Conservation (phyloP, 345 rosid species). For the Pistacia integerrima region DNA sequence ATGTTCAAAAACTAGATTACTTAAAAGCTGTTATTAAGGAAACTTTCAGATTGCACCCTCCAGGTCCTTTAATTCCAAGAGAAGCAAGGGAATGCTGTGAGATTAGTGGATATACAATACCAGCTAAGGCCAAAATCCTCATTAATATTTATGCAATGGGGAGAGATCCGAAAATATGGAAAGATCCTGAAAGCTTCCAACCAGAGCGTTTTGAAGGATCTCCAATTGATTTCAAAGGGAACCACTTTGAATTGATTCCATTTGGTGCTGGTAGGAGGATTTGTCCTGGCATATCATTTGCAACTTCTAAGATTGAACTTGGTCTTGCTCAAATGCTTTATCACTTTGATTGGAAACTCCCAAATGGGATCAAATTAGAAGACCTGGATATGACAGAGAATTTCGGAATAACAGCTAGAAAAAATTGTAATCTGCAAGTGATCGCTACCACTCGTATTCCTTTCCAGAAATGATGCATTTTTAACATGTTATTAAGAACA, state of each 20-base stretch:
- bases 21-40: constrained; percentile 25
- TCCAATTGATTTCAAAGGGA: constrained; percentile 21
- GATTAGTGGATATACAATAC: constrained; percentile 28
- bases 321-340: constrained; percentile 19
- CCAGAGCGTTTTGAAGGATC: constrained; percentile 17
- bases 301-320: constrained; percentile 14
- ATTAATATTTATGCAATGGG: constrained; percentile 31
- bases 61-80: constrained; percentile 28
- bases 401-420: constrained; percentile 5
- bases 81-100: constrained; percentile 26
- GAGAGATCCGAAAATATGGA: constrained; percentile 33
- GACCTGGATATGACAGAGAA: constrained; percentile 20
- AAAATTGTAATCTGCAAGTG: constrained; percentile 2
- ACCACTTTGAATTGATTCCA: constrained; percentile 21
- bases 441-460: constrained; percentile 7
- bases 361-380: constrained; percentile 14
- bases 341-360: constrained; percentile 23
- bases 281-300: constrained; percentile 22
- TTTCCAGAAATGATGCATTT: not conserved
- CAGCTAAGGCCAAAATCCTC: constrained; percentile 22
- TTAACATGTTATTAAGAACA: not conserved
- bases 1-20: constrained; percentile 15
- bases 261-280: constrained; percentile 26
- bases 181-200: constrained; percentile 10
- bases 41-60: constrained; percentile 26